Percentiles rank a stretch among this genome's conserved stretches.
phyloP scores from a whole-genome alignment of 257 asterid species.

The Primulina eburnea region DNA sequence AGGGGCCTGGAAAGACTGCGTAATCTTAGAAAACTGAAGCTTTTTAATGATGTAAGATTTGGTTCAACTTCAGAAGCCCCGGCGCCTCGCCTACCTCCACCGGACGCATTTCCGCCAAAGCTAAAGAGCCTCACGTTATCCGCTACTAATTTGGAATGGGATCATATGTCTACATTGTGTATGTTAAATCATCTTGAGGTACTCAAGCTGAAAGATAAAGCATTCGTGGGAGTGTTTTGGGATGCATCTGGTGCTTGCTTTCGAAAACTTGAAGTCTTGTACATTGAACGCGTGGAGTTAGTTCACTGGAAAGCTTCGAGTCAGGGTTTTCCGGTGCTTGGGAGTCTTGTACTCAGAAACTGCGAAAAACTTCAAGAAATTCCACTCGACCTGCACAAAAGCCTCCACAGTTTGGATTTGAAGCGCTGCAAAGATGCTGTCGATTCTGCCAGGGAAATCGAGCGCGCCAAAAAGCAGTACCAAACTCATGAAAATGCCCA shows the following conservation, averaged over 20 bases:
- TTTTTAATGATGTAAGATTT: slow-evolving; percentile 18
- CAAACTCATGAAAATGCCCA: neutral
- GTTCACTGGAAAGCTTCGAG: slow-evolving; percentile 31
- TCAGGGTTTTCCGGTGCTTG: slow-evolving; percentile 29
- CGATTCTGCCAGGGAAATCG: slow-evolving; percentile 23
- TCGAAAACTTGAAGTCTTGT: slow-evolving; percentile 27
- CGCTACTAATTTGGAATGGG: slow-evolving; percentile 38
- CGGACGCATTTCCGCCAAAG: slow-evolving; percentile 26
- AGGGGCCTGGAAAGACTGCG: slow-evolving; percentile 5
- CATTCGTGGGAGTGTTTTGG: slow-evolving; percentile 40
- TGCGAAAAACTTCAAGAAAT: slow-evolving; percentile 25
- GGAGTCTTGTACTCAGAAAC: slow-evolving; percentile 26
- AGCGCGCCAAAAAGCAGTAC: neutral
- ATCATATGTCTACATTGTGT: slow-evolving; percentile 31
- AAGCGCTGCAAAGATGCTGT: slow-evolving; percentile 20
- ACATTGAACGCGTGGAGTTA: slow-evolving; percentile 27
- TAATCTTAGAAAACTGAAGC: slow-evolving; percentile 38
- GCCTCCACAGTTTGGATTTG: slow-evolving; percentile 31
- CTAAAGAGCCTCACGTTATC: slow-evolving; percentile 34
- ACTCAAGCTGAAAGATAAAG: slow-evolving; percentile 44
- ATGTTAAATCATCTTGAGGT: slow-evolving; percentile 31
- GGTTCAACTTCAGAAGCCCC: neutral
- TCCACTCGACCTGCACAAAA: slow-evolving; percentile 27
- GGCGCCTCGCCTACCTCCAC: slow-evolving; percentile 22
- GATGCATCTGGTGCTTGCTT: slow-evolving; percentile 10